Conservation (phyloP, 176 grass and related monocot species). For the Stipa capillata region DNA sequence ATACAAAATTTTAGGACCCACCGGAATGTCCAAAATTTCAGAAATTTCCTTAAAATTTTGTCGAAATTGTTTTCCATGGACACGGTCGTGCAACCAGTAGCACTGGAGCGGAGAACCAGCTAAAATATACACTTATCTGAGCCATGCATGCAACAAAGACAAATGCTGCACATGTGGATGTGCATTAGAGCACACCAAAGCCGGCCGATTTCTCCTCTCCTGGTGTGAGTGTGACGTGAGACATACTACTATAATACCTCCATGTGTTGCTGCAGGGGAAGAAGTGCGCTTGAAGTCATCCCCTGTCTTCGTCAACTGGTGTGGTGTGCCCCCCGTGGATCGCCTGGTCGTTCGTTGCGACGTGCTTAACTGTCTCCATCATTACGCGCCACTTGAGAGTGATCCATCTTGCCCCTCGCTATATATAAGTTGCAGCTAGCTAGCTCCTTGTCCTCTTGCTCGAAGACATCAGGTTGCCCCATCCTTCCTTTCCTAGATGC, state of each 20-base stretch:
- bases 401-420: not conserved
- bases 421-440: not conserved
- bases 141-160: not conserved
- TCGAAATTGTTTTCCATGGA: too few relatives aligned
- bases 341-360: not conserved
- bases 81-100: too few relatives aligned
- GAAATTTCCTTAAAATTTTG: too few relatives aligned
- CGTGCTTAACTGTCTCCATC: constrained; percentile 30
- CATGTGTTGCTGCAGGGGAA: constrained; percentile 10
- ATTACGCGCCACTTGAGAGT: not conserved
- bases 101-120: not conserved
- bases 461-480: not conserved
- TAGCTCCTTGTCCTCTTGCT: not conserved
- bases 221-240: not conserved
- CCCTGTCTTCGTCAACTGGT: constrained; percentile 28
- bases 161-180: not conserved
- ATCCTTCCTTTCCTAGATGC: not conserved
- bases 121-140: not conserved
- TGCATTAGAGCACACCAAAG: constrained; percentile 1
- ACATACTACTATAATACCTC: not conserved
- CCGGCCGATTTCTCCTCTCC: not conserved
- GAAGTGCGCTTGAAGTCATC: constrained; percentile 68
- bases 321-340: not conserved
- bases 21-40: too few relatives aligned
- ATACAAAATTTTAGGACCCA: too few relatives aligned